These are phyloP conservation scores for Candida sanyaensis DNA, from an alignment of 1,139 yeast genomes.

Conservation along the genomic window DNA sequence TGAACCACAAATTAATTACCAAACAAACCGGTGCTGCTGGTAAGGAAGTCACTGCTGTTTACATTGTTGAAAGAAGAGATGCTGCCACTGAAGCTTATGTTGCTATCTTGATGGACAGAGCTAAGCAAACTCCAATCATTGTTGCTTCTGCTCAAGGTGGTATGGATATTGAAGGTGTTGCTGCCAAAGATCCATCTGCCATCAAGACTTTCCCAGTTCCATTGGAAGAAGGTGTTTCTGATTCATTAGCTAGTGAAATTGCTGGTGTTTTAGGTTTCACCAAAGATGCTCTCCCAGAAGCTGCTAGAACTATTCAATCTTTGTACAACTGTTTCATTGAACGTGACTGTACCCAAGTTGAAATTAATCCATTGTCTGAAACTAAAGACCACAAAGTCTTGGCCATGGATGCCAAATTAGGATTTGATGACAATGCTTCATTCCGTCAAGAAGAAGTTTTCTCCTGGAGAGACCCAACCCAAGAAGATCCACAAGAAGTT, in stretches of 20 bases:
- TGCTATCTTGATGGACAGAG: conserved; percentile 94
- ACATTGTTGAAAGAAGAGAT: conserved; percentile 91
- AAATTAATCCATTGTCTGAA: conserved; percentile 97
- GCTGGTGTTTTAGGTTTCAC: conserved; percentile 86
- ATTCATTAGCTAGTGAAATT: conserved; percentile 70
- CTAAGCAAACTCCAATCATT: conserved; percentile 84
- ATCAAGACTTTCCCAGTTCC: conserved; percentile 87
- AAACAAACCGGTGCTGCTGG: conserved; percentile 99
- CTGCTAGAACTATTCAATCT: conserved; percentile 84
- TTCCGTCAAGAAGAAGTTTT: conserved; percentile 95
- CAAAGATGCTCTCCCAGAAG: conserved; percentile 75
- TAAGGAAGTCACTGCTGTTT: conserved; percentile 95
- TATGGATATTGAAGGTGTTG: conserved; percentile 99
- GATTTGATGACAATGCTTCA: conserved; percentile 94
- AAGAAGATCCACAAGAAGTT: conserved; percentile 97
- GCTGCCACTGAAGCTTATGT: conserved; percentile 94
- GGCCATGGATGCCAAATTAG: conserved; percentile 99
- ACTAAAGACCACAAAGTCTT: conserved; percentile 86
- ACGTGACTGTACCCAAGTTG: conserved; percentile 96
- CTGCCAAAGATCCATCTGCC: conserved; percentile 86
- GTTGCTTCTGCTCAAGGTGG: conserved; percentile 99
- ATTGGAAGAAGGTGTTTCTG: conserved; percentile 79
- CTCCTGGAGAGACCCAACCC: conserved; percentile 95
- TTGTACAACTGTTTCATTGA: conserved; percentile 86
- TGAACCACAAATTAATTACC: conserved; percentile 90